phyloP scores from a whole-genome alignment of 75 land plant species.

The Pinus albicaulis region DNA sequence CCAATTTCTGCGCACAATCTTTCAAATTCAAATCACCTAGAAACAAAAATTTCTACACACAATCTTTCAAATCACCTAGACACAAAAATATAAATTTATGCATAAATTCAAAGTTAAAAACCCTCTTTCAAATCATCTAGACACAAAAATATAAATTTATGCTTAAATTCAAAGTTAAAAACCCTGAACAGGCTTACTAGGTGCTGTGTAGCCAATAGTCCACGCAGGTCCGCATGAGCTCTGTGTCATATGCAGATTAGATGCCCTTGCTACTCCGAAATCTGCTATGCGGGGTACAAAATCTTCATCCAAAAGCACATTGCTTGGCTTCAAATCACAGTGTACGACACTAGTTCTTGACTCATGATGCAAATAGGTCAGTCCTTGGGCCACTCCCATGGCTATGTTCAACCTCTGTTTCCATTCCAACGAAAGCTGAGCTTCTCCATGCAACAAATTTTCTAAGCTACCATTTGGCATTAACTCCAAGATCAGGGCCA shows the following conservation, averaged over 20 bases:
- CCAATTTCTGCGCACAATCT: no score
- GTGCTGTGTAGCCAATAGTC: conserved; percentile 60
- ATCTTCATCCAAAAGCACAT: conserved; percentile 57
- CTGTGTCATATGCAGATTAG: conserved; percentile 14
- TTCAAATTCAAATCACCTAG: no score
- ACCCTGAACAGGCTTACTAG: conserved; percentile 36
- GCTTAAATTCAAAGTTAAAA: no score
- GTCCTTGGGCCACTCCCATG: conserved; percentile 65
- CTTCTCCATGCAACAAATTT: conserved; percentile 36
- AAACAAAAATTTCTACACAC: no score
- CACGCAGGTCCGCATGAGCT: conserved; percentile 35
- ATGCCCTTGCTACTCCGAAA: conserved; percentile 57
- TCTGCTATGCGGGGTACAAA: conserved; percentile 62
- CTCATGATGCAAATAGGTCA: conserved; percentile 75
- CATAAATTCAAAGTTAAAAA: no score
- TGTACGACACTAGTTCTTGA: conserved; percentile 73
- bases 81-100: neutral
- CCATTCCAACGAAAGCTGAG: conserved; percentile 48
- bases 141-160: no score
- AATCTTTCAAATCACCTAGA: neutral
- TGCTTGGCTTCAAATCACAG: conserved; percentile 68
- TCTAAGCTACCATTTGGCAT: conserved; percentile 78
- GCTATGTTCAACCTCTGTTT: conserved; percentile 49
- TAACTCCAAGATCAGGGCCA: conserved; percentile 66
- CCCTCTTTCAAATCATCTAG: no score